Evolutionary conservation across 139 green algal species (phyloP).

Genomic region (Tetradesmus obliquus): DNA sequence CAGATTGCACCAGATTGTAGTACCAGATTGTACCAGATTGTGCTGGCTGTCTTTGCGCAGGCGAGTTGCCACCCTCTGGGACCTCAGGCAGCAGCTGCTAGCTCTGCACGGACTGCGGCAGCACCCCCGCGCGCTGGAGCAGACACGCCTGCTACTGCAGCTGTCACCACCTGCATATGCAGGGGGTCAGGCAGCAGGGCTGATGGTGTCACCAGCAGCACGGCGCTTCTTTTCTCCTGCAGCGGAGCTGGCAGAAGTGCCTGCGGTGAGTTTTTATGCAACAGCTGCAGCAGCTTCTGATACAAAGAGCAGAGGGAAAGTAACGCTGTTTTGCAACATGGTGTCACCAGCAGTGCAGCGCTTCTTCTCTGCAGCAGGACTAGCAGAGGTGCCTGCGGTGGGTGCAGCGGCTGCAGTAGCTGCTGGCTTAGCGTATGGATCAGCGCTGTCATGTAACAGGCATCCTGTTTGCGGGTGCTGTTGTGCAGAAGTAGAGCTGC

Average conservation of each 20-base stretch:
- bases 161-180: neutral
- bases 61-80: neutral
- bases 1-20: too few relatives aligned
- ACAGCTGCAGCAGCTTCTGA: neutral
- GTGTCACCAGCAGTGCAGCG: neutral
- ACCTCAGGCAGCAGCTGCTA: slow-evolving; percentile 14
- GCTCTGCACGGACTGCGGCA: neutral
- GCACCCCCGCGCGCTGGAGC: neutral
- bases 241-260: neutral
- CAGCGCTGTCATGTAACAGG: too few relatives aligned
- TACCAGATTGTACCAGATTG: neutral
- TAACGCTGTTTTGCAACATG: too few relatives aligned
- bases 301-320: too few relatives aligned
- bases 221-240: neutral
- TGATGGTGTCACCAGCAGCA: neutral
- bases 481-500: too few relatives aligned
- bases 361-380: neutral
- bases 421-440: neutral
- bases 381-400: neutral
- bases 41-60: neutral
- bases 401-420: neutral
- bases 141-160: neutral
- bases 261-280: neutral
- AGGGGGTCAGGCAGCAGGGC: neutral
- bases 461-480: too few relatives aligned